phyloP scores from a whole-genome alignment of 106 monocot species.

The Hemerocallis citrina region DNA sequence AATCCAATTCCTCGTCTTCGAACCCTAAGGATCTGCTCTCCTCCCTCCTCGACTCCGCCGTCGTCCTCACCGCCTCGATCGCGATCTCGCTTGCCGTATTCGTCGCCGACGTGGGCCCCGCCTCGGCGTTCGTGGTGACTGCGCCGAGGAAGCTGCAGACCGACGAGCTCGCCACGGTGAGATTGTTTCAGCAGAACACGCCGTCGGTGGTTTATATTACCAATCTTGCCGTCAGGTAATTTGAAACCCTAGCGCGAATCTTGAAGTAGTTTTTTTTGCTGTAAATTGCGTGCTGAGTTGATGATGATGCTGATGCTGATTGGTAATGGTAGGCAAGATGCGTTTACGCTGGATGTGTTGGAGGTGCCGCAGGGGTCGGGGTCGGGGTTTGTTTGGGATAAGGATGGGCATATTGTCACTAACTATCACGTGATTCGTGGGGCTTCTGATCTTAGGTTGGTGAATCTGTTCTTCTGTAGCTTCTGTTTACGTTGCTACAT shows the following conservation, averaged over 20 bases:
- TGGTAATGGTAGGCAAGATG: conserved; percentile 77
- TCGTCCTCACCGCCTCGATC: conserved; percentile 45
- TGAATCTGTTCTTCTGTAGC: not conserved
- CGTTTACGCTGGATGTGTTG: conserved; percentile 89
- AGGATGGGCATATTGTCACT: conserved; percentile 75
- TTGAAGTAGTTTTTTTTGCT: not conserved
- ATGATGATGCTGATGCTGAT: not conserved
- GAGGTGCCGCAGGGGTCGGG: conserved; percentile 97
- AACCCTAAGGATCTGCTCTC: not conserved
- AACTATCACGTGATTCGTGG: conserved; percentile 95
- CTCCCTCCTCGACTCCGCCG: conserved; percentile 14
- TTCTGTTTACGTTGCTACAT: not conserved
- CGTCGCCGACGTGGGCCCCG: conserved; percentile 33
- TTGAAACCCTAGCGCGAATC: not conserved
- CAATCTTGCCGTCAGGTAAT: conserved; percentile 75
- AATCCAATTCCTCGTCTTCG: not conserved
- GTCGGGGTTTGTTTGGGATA: conserved; percentile 95
- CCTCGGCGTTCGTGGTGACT: conserved; percentile 64
- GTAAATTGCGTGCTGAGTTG: too few species aligned
- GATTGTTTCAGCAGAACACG: conserved; percentile 89
- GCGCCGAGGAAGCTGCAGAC: conserved; percentile 73
- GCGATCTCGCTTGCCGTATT: conserved; percentile 52
- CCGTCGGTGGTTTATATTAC: conserved; percentile 98
- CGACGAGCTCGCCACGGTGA: conserved; percentile 90
- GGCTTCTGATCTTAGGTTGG: conserved; percentile 91